A percentile compares a stretch with the other conserved stretches of the same genome.
phyloP scores from a whole-genome alignment of 441 rosid genomes.

The Bocquillonia castaneifolia region DNA sequence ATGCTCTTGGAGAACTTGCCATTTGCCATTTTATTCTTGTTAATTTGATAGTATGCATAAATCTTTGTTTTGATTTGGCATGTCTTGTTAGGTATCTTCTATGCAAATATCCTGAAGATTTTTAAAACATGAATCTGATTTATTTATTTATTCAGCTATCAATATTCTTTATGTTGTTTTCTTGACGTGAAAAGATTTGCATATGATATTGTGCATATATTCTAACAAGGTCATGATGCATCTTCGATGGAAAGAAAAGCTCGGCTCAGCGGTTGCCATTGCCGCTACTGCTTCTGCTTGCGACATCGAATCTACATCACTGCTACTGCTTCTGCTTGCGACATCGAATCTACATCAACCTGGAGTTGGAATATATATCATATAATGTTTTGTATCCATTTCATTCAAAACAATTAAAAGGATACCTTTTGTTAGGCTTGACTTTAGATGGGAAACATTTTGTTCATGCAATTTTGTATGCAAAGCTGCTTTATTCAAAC shows the following conservation, averaged over 20 bases:
- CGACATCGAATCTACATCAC: not conserved
- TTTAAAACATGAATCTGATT: not conserved
- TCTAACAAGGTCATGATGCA: conserved; percentile 35
- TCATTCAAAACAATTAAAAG: not conserved
- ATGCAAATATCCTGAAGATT: not conserved
- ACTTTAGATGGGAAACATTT: not conserved
- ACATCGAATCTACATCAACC: not conserved
- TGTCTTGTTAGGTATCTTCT: not conserved
- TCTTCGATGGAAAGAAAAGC: not conserved
- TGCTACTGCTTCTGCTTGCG: not conserved
- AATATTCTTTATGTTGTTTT: conserved; percentile 21
- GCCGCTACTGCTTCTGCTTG: conserved; percentile 6
- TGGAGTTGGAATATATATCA: not conserved
- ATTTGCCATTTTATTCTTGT: not conserved
- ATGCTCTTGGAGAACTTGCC: not conserved
- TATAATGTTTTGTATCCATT: not conserved
- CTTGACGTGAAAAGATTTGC: conserved; percentile 72
- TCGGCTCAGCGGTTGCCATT: not conserved
- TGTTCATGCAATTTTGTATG: not conserved
- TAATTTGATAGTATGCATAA: too few species aligned
- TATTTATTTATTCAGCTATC: not conserved
- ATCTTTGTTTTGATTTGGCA: not conserved
- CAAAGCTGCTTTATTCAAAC: not conserved
- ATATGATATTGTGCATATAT: conserved; percentile 86
- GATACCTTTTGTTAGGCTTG: conserved; percentile 6